phyloP scores from a whole-genome alignment of 768 basidiomycete genomes.

The Daedaleopsis nitida region DNA sequence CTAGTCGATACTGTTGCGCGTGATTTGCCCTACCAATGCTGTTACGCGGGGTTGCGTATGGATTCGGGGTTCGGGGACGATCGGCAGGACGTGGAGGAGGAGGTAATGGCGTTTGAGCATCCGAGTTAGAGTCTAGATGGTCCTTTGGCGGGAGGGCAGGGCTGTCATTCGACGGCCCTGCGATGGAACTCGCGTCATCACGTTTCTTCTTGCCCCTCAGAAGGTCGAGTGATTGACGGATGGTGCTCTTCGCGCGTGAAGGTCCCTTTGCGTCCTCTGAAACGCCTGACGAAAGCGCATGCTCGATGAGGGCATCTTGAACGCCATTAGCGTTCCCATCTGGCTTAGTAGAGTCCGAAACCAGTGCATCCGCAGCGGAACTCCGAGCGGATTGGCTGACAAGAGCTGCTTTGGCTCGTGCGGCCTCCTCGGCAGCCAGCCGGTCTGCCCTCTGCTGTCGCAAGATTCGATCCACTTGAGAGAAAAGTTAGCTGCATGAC shows the following conservation, averaged over 20 bases:
- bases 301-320: neutral
- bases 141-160: neutral
- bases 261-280: neutral
- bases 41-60: slow-evolving; percentile 41
- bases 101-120: slow-evolving; percentile 1
- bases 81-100: slow-evolving; percentile 12
- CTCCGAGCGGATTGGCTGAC: neutral
- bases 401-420: slow-evolving; percentile 34
- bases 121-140: neutral
- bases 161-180: neutral
- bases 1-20: neutral
- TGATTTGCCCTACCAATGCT: slow-evolving; percentile 41
- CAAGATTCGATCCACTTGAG: slow-evolving; percentile 84
- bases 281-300: neutral
- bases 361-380: slow-evolving; percentile 9
- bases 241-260: slow-evolving; percentile 5
- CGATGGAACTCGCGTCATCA: neutral
- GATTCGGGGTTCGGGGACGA: slow-evolving; percentile 17
- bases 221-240: slow-evolving; percentile 5
- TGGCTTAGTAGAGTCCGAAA: neutral
- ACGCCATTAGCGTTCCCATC: neutral
- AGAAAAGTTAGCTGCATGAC: slow-evolving; percentile 28
- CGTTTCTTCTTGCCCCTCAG: slow-evolving; percentile 4
- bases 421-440: slow-evolving; percentile 52
- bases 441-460: slow-evolving; percentile 77